Evolutionary conservation across 2,329 filamentous ascomycete genomes (phyloP).

Genomic region (Zelopaecilomyces penicillatus): DNA sequence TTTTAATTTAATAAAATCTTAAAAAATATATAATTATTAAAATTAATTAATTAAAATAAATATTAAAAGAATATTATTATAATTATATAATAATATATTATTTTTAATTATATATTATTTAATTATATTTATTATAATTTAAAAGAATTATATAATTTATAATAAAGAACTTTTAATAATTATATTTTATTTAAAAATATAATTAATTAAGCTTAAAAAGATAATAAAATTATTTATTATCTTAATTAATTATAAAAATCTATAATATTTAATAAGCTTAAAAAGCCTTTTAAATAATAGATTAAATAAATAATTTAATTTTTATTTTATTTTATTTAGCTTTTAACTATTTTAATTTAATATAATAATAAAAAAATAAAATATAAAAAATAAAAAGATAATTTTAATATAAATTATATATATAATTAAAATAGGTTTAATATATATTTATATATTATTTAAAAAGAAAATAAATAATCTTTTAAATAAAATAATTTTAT

Average conservation of each 20-base stretch:
- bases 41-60: not conserved
- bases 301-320: not conserved
- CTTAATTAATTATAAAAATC: no score
- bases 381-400: slow-evolving; percentile 1
- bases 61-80: not conserved
- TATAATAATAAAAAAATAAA: not conserved
- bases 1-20: not conserved
- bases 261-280: no score
- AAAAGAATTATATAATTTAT: not conserved
- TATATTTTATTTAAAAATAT: no score
- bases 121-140: not conserved
- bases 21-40: no score
- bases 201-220: no score
- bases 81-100: not conserved
- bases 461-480: no score
- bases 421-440: no score
- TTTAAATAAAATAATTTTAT: no score
- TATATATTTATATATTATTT: no score
- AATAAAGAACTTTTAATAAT: no score
- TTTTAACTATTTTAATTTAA: not conserved
- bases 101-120: not conserved
- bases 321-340: not conserved
- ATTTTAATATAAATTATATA: not conserved
- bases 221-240: no score
- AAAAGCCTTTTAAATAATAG: not conserved